Base-by-base conservation (phyloP, 169 alveolate genomes). In the Cryptosporidium baileyi region DNA sequence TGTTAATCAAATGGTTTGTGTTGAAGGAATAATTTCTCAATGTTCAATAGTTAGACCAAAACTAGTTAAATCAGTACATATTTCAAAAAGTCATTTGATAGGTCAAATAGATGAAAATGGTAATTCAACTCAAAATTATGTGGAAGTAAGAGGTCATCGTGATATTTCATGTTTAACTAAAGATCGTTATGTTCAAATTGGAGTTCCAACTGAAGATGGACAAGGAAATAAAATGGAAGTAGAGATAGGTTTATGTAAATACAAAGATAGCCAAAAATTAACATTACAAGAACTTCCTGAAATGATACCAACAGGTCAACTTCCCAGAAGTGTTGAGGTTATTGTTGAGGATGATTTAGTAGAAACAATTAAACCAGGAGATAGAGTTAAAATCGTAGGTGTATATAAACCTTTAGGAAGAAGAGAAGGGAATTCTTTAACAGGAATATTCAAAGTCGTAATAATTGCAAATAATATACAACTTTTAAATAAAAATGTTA, bases 231-330 rank as follows among this genome's bases (percentile, higher is more conserved):
- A 95, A 45, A 80, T 92, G 80, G 88, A 90, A 51, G 89, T 93
- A 19, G 99, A 97, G 89, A 93, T 94, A 67, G 99, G 99, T 45
- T 93, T 93, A 45, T 92, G 99, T 89, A 91, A 91, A 82, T 97
- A 94, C 89, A 94, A 94, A 85, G 97, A 97, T 85, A 91, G 89
- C 91, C 98, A 98, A 90, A 91, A 93, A 24, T 89, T 98, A 61
- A 90, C 94, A 40, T 89, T 98, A 0, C 98, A 98, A 91, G 99
- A 98, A 89, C 90, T 97, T 63, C 99, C 99, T 0, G 99, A 98
- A 90, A 95, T 96, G 88, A 94, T 99, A 0, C 99, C 99, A 8
- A 92, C 98, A 22, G 99, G 99, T 1, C 98, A 96, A 90, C 93
- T 98, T 91, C 99, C 99, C 5, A 92, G 99, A 60, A 94, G 97